phyloP scores from a whole-genome alignment of 2,329 filamentous ascomycete species.

The Ceratocystis destructans region DNA sequence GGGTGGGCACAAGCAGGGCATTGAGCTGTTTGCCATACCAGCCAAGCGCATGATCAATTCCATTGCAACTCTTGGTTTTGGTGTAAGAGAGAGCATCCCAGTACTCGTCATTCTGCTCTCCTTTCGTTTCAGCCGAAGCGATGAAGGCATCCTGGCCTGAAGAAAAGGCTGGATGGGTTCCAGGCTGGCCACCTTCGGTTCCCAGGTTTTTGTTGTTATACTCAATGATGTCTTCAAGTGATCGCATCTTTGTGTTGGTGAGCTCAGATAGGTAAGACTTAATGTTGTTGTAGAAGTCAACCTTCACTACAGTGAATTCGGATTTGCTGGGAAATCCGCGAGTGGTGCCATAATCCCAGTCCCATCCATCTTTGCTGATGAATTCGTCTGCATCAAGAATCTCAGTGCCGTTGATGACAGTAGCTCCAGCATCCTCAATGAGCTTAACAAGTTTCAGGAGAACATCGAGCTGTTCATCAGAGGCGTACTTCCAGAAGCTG shows the following conservation, averaged over 20 bases:
- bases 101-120: slow-evolving; percentile 50
- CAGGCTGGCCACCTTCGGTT: slow-evolving; percentile 50
- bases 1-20: slow-evolving; percentile 53
- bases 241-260: slow-evolving; percentile 44
- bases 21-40: slow-evolving; percentile 30
- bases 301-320: slow-evolving; percentile 59
- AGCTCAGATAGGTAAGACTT: slow-evolving; percentile 49
- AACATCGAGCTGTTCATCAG: slow-evolving; percentile 39
- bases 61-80: slow-evolving; percentile 44
- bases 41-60: slow-evolving; percentile 54
- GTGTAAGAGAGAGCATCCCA: slow-evolving; percentile 51
- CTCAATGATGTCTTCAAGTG: slow-evolving; percentile 49
- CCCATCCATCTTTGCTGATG: slow-evolving; percentile 52
- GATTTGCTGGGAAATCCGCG: slow-evolving; percentile 56
- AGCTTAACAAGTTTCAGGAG: slow-evolving; percentile 32
- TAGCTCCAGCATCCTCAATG: slow-evolving; percentile 48
- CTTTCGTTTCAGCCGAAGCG: slow-evolving; percentile 46
- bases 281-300: slow-evolving; percentile 53
- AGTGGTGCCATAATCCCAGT: slow-evolving; percentile 54
- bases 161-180: slow-evolving; percentile 45
- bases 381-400: slow-evolving; percentile 48
- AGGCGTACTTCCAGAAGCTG: slow-evolving; percentile 53
- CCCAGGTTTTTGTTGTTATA: slow-evolving; percentile 52
- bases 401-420: slow-evolving; percentile 56
- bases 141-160: slow-evolving; percentile 61